Evolutionary conservation across 148 eudicot species (phyloP), one percentile per base, ranked within the genome.

Genomic region (Chenopodium quinoa): DNA sequence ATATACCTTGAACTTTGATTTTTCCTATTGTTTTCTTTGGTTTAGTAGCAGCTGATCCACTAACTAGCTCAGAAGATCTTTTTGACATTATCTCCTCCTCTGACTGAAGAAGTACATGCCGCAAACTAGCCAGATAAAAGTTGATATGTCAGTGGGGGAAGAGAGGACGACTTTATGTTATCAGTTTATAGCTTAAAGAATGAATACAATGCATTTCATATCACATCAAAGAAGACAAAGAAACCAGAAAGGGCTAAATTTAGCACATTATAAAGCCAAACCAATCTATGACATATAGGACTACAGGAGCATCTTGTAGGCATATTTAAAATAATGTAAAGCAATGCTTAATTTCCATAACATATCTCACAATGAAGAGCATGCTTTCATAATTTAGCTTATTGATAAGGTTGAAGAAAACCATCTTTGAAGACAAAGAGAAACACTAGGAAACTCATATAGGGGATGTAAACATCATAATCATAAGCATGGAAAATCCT

Each of bases 1-100:
- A 56, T 46, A 71, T 84, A 92, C 95, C 95, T 90, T 90, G 95
- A 80, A 92, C 86, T 89, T 88, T 92, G 44, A 92, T 75, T 87
- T 89, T 92, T 78, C 95, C 91, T 69, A 88, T 78, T 46, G 89
- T 87, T 88, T 89, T 90, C 88, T 87, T 89, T 62, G 85, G 86
- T 83, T 85, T 92, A 29, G 87, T 76, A 73, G 79, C 81, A 78
- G 89, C 88, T 67, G 86, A 84, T 78, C 89, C 89, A 77, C 92
- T 85, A 80, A 85, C 85, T 79, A 90, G 82, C 71, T 86, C 93
- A 13, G 90, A 77, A 25, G 91, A 62, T 63, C 75, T 75, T 80
- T 86, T 88, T 31, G 83, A 85, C 84, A 92, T 73, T 14, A 92
- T 69, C 78, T 92, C 95, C 74, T 92, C 93, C 78, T 92, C 92